phyloP scores from a whole-genome alignment of 2,329 filamentous ascomycete genomes.

The Thermothelomyces thermophilus region DNA sequence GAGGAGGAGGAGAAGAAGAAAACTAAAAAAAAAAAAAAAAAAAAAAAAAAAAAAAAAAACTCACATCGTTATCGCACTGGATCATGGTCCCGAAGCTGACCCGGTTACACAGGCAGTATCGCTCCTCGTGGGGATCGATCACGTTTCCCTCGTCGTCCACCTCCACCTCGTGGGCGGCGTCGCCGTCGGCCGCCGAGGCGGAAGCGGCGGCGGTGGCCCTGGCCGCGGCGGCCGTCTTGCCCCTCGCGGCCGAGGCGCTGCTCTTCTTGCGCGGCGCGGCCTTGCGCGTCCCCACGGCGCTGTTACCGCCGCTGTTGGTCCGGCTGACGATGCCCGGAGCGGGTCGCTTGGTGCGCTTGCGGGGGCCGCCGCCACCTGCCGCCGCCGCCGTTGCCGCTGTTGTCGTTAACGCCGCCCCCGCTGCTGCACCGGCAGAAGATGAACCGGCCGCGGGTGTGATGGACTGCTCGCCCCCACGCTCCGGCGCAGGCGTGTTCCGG shows the following conservation, averaged over 20 bases:
- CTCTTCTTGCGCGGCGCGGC: constrained; percentile 61
- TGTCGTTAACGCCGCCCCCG: constrained; percentile 11
- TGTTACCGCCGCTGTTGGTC: constrained; percentile 54
- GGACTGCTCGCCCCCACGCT: too few species aligned
- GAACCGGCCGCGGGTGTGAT: background rate
- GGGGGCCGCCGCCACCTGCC: constrained; percentile 19
- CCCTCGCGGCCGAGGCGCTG: constrained; percentile 27
- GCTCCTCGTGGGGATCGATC: constrained; percentile 68
- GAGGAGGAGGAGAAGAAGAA: constrained; percentile 7
- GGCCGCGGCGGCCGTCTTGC: background rate
- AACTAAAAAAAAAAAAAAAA: background rate
- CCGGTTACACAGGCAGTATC: constrained; percentile 72
- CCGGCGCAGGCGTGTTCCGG: constrained; percentile 47
- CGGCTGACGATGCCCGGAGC: constrained; percentile 65
- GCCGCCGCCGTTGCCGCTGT: background rate
- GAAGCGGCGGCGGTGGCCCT: background rate
- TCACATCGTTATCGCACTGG: constrained; percentile 73
- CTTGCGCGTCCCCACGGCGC: constrained; percentile 66
- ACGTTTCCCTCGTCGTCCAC: constrained; percentile 61
- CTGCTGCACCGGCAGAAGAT: constrained; percentile 2
- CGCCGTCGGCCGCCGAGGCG: constrained; percentile 23
- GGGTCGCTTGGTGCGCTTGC: constrained; percentile 60
- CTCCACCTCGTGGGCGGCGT: constrained; percentile 40
- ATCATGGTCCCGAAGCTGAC: constrained; percentile 82
- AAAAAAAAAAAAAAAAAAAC: constrained; percentile 27